These are phyloP conservation scores for Phaeosphaeriaceae sp. DNA, from an alignment of 2,329 filamentous ascomycete species.

Conservation along the genomic window DNA sequence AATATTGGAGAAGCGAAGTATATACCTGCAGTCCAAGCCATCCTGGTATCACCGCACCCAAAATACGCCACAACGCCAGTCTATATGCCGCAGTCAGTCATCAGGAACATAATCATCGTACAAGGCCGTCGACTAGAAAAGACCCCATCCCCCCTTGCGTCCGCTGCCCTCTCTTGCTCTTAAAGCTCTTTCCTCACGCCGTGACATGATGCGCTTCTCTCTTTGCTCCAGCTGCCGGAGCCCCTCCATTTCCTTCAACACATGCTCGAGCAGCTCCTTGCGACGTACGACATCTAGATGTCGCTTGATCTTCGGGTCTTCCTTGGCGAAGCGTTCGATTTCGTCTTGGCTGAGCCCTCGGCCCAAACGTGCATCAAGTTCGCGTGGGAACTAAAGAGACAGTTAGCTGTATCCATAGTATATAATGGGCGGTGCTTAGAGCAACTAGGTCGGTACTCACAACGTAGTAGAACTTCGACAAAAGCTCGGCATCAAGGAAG, in stretches of 20 bases:
- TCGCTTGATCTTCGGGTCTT: constrained; percentile 86
- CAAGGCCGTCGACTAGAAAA: constrained; percentile 28
- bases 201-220: constrained; percentile 60
- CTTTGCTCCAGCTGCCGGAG: constrained; percentile 82
- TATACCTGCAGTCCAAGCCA: background rate
- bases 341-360: constrained; percentile 79
- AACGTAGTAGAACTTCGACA: constrained; percentile 97
- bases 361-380: constrained; percentile 86
- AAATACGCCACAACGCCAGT: constrained; percentile 24
- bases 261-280: constrained; percentile 91
- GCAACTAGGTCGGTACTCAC: constrained; percentile 27
- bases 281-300: constrained; percentile 91
- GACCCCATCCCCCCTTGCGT: constrained; percentile 40
- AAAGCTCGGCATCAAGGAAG: constrained; percentile 94
- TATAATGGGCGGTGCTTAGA: background rate
- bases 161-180: constrained; percentile 28
- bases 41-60: constrained; percentile 16
- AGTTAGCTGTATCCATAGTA: background rate
- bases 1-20: constrained; percentile 4
- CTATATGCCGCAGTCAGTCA: constrained; percentile 6
- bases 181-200: constrained; percentile 29
- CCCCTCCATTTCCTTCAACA: constrained; percentile 94
- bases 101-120: constrained; percentile 6
- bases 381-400: constrained; percentile 73
- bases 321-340: constrained; percentile 86